Conservation (phyloP, 140 eudicot species). For the Flaveria floridana region DNA sequence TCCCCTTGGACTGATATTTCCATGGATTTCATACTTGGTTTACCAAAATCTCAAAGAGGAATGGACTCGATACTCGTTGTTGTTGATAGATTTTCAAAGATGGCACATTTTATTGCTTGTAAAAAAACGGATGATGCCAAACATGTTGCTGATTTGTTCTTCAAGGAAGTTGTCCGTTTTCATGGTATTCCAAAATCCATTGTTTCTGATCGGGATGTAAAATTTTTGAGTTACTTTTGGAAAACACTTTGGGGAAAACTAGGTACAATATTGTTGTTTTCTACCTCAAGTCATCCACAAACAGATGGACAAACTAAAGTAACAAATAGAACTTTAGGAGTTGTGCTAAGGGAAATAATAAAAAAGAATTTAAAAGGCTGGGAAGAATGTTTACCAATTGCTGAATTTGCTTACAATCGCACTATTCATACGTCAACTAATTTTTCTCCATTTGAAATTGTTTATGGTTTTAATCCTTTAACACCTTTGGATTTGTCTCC, state of each 20-base stretch:
- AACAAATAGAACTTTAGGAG: not conserved
- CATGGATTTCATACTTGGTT: not conserved
- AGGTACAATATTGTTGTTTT: constrained; percentile 1
- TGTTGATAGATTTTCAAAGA: not conserved
- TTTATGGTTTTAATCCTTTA: constrained; percentile 29
- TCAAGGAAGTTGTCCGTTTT: not conserved
- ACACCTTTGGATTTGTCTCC: constrained; percentile 13
- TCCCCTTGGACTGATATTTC: not conserved
- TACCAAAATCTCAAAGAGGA: not conserved
- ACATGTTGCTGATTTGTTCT: not conserved
- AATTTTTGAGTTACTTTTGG: not conserved
- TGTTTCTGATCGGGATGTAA: no score
- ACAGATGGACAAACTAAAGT: not conserved
- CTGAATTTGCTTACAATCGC: constrained; percentile 24
- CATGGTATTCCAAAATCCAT: not conserved
- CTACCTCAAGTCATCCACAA: not conserved
- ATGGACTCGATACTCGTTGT: not conserved
- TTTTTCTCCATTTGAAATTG: constrained; percentile 25
- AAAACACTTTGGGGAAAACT: constrained; percentile 16
- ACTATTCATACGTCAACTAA: not conserved
- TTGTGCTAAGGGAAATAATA: not conserved
- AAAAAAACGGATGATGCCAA: not conserved
- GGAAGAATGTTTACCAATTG: constrained; percentile 17
- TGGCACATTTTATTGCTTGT: not conserved
- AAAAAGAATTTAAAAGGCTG: not conserved